Percentiles rank a stretch among this genome's conserved stretches.
Evolutionary conservation across 192 early-diverging fungal species (phyloP).

Genomic region (Coemansia javaensis): DNA sequence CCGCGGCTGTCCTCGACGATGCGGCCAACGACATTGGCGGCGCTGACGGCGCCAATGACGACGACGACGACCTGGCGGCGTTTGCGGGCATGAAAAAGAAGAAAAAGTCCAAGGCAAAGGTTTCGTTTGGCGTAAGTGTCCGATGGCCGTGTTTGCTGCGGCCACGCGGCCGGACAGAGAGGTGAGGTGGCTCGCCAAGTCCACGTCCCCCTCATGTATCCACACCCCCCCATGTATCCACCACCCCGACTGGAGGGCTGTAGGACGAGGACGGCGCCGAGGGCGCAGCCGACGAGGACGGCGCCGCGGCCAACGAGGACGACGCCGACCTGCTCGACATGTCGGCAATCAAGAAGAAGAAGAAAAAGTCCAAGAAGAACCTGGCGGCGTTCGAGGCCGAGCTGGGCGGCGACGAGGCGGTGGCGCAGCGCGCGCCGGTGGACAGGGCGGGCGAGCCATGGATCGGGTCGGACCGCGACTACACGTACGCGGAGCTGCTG

Average conservation of each 20-base stretch:
- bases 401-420: slow-evolving; percentile 58
- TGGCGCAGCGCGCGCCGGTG: slow-evolving; percentile 33
- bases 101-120: slow-evolving; percentile 56
- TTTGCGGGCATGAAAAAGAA: slow-evolving; percentile 59
- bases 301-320: too few relatives aligned
- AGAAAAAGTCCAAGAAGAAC: slow-evolving; percentile 69
- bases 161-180: not conserved
- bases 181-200: too few relatives aligned
- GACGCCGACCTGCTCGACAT: slow-evolving; percentile 36
- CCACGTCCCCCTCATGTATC: too few relatives aligned
- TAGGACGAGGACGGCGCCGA: slow-evolving; percentile 40
- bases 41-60: slow-evolving; percentile 10
- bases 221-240: too few relatives aligned
- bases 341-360: slow-evolving; percentile 53
- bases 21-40: slow-evolving; percentile 13
- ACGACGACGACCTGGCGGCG: slow-evolving; percentile 27
- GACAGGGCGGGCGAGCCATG: slow-evolving; percentile 66
- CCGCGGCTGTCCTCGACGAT: slow-evolving; percentile 41
- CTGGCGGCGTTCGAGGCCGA: slow-evolving; percentile 84
- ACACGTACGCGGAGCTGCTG: slow-evolving; percentile 89
- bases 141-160: too few relatives aligned
- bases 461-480: slow-evolving; percentile 86
- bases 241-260: not conserved
- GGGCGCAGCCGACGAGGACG: too few relatives aligned
- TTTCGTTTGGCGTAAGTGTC: slow-evolving; percentile 41